These are phyloP conservation scores for Penicillium psychrosexuale DNA, from an alignment of 2,329 filamentous ascomycete genomes.

Conservation along the genomic window DNA sequence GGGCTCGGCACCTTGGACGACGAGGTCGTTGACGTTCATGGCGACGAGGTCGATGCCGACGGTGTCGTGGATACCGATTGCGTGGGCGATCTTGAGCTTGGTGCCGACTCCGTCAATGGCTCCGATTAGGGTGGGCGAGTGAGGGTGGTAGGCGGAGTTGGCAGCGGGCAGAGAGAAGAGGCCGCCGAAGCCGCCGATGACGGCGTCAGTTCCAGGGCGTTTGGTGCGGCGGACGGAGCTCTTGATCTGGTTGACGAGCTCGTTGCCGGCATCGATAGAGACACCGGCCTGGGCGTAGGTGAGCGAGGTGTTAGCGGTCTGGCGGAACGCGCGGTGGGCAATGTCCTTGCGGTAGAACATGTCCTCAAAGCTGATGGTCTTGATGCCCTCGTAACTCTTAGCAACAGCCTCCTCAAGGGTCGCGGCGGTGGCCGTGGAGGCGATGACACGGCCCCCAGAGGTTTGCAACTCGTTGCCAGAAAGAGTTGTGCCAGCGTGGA, in stretches of 20 bases:
- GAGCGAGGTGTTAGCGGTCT: slow-evolving; percentile 48
- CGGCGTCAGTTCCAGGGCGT: slow-evolving; percentile 81
- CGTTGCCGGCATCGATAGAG: slow-evolving; percentile 89
- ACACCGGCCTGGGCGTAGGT: slow-evolving; percentile 94
- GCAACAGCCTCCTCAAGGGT: slow-evolving; percentile 79
- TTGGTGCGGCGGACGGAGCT: slow-evolving; percentile 79
- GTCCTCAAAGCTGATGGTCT: slow-evolving; percentile 74
- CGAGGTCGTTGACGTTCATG: slow-evolving; percentile 98
- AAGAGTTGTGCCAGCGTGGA: slow-evolving; percentile 85
- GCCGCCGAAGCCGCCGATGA: slow-evolving; percentile 94
- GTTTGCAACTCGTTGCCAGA: slow-evolving; percentile 65
- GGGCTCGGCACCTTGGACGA: slow-evolving; percentile 92
- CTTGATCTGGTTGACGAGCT: slow-evolving; percentile 90
- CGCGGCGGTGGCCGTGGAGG: slow-evolving; percentile 74
- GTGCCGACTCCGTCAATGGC: slow-evolving; percentile 96
- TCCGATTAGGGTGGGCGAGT: slow-evolving; percentile 79
- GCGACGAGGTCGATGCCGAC: slow-evolving; percentile 96
- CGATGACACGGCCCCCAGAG: slow-evolving; percentile 86
- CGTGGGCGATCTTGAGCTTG: slow-evolving; percentile 93
- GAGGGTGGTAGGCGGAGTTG: slow-evolving; percentile 68
- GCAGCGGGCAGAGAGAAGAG: slow-evolving; percentile 69
- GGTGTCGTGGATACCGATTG: slow-evolving; percentile 84
- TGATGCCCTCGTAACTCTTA: slow-evolving; percentile 81
- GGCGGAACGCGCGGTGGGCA: slow-evolving; percentile 62
- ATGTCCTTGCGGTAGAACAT: slow-evolving; percentile 96